Conservation (phyloP, 2,329 filamentous ascomycete species). For the Ophiostoma perfectum region DNA sequence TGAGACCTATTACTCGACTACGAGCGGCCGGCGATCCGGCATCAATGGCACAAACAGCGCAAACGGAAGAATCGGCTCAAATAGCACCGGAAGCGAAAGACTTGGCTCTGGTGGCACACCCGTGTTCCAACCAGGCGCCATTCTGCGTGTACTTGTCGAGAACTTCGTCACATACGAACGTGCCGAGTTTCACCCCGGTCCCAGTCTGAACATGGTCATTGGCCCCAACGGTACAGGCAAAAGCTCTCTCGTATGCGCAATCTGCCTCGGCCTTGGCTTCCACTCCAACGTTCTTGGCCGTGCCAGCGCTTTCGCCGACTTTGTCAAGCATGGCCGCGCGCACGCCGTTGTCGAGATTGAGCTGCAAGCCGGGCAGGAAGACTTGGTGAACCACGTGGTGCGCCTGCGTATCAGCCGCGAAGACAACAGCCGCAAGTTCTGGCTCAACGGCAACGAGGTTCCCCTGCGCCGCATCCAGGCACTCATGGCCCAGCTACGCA, state of each 20-base stretch:
- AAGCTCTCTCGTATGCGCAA: slow-evolving; percentile 93
- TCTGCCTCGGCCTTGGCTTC: slow-evolving; percentile 87
- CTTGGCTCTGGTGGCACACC: slow-evolving; percentile 9
- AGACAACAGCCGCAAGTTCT: slow-evolving; percentile 75
- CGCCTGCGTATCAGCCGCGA: slow-evolving; percentile 72
- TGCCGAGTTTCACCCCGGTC: slow-evolving; percentile 85
- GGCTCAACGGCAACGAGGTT: slow-evolving; percentile 61
- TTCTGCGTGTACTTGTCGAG: slow-evolving; percentile 75
- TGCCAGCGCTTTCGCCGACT: slow-evolving; percentile 78
- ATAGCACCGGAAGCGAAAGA: slow-evolving; percentile 11
- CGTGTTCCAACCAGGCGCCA: slow-evolving; percentile 68
- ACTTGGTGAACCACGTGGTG: slow-evolving; percentile 64
- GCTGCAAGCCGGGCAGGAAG: slow-evolving; percentile 58
- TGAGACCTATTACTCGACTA: slow-evolving; percentile 26
- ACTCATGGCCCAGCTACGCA: slow-evolving; percentile 67
- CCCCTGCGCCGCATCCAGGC: slow-evolving; percentile 60
- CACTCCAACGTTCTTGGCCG: slow-evolving; percentile 75
- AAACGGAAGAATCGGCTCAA: neutral
- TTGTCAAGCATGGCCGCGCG: slow-evolving; percentile 81
- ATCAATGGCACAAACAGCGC: slow-evolving; percentile 23
- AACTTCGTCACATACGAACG: slow-evolving; percentile 95
- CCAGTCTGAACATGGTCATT: slow-evolving; percentile 96
- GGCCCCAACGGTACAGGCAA: slow-evolving; percentile 98
- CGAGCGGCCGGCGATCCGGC: slow-evolving; percentile 29
- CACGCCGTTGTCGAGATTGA: slow-evolving; percentile 86